phyloP scores from a whole-genome alignment of 345 rosid genomes.

The Eucalyptus regnans region DNA sequence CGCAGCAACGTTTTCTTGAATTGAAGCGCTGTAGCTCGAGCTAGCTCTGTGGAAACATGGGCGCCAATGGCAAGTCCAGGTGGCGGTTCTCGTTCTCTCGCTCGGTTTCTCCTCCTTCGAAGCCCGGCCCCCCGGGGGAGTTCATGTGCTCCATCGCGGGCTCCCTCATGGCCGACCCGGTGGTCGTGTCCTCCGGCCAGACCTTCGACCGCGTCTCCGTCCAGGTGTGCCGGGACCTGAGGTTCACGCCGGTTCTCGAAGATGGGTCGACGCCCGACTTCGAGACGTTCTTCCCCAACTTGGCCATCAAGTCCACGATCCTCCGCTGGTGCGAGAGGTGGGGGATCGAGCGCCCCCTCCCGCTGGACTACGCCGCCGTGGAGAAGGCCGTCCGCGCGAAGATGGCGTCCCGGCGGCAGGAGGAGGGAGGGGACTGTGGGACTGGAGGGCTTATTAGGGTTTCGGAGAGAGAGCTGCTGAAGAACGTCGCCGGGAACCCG shows the following conservation, averaged over 20 bases:
- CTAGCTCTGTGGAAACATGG: not conserved
- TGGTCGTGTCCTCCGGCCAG: constrained; percentile 78
- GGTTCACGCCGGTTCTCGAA: constrained; percentile 32
- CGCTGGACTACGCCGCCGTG: constrained; percentile 38
- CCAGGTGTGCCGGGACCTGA: constrained; percentile 44
- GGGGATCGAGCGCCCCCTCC: constrained; percentile 14
- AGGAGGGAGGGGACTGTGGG: not conserved
- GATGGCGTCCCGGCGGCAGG: constrained; percentile 6
- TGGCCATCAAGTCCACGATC: constrained; percentile 53
- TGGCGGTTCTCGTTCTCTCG: constrained; percentile 54
- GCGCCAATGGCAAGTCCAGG: constrained; percentile 9
- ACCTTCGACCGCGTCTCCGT: constrained; percentile 65
- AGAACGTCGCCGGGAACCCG: constrained; percentile 34
- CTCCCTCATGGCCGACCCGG: constrained; percentile 70
- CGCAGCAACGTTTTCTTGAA: not conserved
- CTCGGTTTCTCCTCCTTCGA: constrained; percentile 9
- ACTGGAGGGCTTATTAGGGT: constrained; percentile 22
- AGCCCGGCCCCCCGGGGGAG: constrained; percentile 40
- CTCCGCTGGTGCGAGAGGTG: constrained; percentile 43
- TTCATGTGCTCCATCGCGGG: constrained; percentile 64
- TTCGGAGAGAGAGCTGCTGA: constrained; percentile 59
- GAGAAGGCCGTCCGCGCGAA: constrained; percentile 26
- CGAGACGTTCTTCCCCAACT: constrained; percentile 50
- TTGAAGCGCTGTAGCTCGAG: not conserved
- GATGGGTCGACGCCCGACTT: constrained; percentile 52